A percentile compares a stretch with the other conserved stretches of the same genome.
Evolutionary conservation across 2,329 filamentous ascomycete genomes (phyloP).

Genomic region (Drechslerella dactyloides): DNA sequence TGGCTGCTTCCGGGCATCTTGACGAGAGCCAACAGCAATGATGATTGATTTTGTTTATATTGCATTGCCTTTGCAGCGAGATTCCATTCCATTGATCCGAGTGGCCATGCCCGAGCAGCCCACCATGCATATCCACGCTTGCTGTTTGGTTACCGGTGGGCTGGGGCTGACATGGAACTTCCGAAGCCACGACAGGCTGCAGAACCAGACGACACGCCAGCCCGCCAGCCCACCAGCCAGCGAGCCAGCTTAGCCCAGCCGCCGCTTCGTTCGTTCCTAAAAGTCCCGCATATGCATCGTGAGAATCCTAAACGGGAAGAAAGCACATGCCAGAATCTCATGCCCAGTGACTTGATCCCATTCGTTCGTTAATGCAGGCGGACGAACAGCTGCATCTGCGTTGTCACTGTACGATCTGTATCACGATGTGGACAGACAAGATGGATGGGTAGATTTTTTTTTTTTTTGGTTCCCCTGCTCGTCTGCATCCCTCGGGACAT

Average conservation of each 20-base stretch:
- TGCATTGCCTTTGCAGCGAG: constrained; percentile 13
- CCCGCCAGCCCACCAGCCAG: constrained; percentile 9
- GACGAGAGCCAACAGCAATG: neutral
- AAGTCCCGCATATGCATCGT: constrained; percentile 49
- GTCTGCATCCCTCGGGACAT: neutral
- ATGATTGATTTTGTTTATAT: too few species aligned
- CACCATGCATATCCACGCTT: constrained; percentile 23
- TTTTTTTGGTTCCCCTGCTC: neutral
- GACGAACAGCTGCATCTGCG: constrained; percentile 62
- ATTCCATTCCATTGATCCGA: constrained; percentile 49
- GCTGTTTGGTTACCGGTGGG: constrained; percentile 45
- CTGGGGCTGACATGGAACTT: constrained; percentile 39
- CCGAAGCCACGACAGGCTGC: constrained; percentile 41
- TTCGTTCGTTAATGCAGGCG: constrained; percentile 50
- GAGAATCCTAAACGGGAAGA: constrained; percentile 49
- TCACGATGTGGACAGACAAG: constrained; percentile 52
- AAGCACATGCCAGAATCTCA: constrained; percentile 45
- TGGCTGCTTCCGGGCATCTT: constrained; percentile 21
- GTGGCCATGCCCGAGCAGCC: constrained; percentile 21
- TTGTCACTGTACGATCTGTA: constrained; percentile 64
- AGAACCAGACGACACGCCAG: neutral
- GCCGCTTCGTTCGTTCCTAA: constrained; percentile 44
- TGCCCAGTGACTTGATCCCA: neutral
- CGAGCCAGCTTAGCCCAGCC: too few species aligned
- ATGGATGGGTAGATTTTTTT: too few species aligned